Evolutionary conservation across 305 asterid species (phyloP), one percentile per base, ranked within the genome.

Genomic region (Plantago coronopus): DNA sequence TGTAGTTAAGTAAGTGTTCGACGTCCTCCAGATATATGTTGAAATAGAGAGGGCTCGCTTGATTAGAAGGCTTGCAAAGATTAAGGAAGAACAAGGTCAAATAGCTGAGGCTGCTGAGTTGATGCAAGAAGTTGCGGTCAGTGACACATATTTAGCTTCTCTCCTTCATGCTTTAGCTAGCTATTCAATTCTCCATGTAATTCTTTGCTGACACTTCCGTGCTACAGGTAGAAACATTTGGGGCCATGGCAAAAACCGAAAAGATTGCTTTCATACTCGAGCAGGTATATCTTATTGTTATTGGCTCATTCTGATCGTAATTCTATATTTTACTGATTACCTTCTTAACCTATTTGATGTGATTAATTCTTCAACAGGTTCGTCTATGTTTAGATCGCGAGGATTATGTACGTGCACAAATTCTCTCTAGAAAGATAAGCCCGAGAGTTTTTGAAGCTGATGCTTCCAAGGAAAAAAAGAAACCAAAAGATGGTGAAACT

Each of bases 181-280:
- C 44, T 25, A 57, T 40, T 72, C 59, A 4, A 13, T 55, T 7
- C 51, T 22, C 29, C 53, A 15, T 47, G 37, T 59, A n/a, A 22
- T 48, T 10, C 31, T 51, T 59, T 34, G 45, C 62, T 67, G 50
- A 67, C 62, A 15, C 25, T 57, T 29, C 60, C 67, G 63, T 59
- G 49, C 65, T 43, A 47, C 85, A 91, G 98, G 98, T 91, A 38
- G 97, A 91, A 70, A 89, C 98, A 9, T 91, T 91, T 78, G 97
- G 98, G 7, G 97, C 94, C 48, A 91, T 91, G 98, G 98, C 98
- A 23, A 91, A 91, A 78, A 89, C 98, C 66, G 98, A 91, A 76
- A 91, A 91, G 74, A 91, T 86, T 57, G 96, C 96, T 13, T 91
- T 83, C 76, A 91, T 91, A 74, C 95, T 91, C 49, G 97, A 89